Percentiles rank a stretch among this genome's conserved stretches.
Conservation (phyloP, 2,329 filamentous ascomycete species). For the Microcyclosporella mali region DNA sequence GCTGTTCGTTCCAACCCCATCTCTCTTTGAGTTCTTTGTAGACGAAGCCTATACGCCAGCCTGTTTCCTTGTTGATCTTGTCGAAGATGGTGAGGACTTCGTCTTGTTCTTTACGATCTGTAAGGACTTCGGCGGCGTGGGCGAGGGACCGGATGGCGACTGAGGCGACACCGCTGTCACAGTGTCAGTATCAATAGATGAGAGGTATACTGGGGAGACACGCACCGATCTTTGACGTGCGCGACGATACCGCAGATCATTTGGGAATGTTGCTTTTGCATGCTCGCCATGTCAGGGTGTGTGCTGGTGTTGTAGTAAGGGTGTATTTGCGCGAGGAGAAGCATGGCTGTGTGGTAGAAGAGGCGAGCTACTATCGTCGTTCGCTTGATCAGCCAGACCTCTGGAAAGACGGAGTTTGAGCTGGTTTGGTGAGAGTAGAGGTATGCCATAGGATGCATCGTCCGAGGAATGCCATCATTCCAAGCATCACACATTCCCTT, state of each 20-base stretch:
- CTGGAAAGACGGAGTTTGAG: conserved; percentile 71
- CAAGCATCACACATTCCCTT: conserved; percentile 77
- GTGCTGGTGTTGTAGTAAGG: conserved; percentile 55
- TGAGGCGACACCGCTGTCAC: conserved; percentile 59
- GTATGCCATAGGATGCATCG: conserved; percentile 82
- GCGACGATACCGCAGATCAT: conserved; percentile 86
- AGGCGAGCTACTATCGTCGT: conserved; percentile 74
- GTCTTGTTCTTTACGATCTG: conserved; percentile 64
- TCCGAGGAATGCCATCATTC: conserved; percentile 70
- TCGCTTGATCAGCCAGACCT: conserved; percentile 82
- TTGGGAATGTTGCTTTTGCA: conserved; percentile 68
- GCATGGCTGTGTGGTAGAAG: conserved; percentile 83
- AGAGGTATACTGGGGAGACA: conserved; percentile 7
- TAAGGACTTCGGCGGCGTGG: conserved; percentile 68
- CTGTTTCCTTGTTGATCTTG: conserved; percentile 67
- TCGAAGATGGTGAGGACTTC: conserved; percentile 74
- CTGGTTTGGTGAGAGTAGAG: conserved; percentile 61
- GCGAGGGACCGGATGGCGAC: conserved; percentile 74
- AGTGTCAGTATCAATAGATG: too few species aligned
- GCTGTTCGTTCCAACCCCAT: conserved; percentile 66
- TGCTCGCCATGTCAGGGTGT: conserved; percentile 60
- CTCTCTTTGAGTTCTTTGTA: conserved; percentile 64
- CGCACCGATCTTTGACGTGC: conserved; percentile 68
- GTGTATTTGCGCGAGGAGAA: conserved; percentile 72
- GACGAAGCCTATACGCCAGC: conserved; percentile 70